Base-by-base conservation (phyloP, 495 filamentous ascomycete genomes). In the Tuber melanosporum region DNA sequence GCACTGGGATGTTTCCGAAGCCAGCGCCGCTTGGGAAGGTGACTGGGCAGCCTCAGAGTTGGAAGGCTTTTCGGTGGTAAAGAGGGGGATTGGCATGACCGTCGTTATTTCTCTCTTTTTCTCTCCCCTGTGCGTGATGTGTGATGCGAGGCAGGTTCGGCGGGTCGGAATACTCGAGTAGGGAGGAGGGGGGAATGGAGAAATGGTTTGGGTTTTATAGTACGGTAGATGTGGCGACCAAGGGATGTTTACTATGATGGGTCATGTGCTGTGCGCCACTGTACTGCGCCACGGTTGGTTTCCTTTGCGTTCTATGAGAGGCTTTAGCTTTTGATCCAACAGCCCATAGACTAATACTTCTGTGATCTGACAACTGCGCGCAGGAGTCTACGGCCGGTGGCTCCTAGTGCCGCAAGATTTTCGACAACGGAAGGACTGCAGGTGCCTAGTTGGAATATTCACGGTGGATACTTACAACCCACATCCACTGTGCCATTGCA, bases 81-180 rank as follows among this genome's bases (percentile, higher is more conserved):
- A 83, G 66, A 82, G 82, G 76, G 82, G 78, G 66, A 81, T 79
- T 75, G 83, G 83, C 83, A 85, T 86, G 52, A 52, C 77, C 39
- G 75, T 26, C 3, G 19, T 41, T 47, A 19, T 46, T 71, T 14
- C 17, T 2, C 17, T 47, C 49, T 70, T 41, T 45, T 3, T 32
- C 43, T 36, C 3, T n/a, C 46, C n/a, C 3, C 6, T 32, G n/a
- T 12, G 52, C 32, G 52, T 32, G 52, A 14, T 15, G n/a, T 14
- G n/a, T 15, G 52, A n/a, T 32, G 52, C 15, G 26, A 15, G 14
- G 26, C 12, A 5, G n/a, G 26, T 62, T 26, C 32, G n/a, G 9
- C 32, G 12, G 52, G 52, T 57, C 1, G 7, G n/a, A 9, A 1
- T 19, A 32, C 32, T 32, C 1, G 32, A 32, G 32, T 32, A 57